A percentile compares a stretch with the other conserved stretches of the same genome.
Evolutionary conservation across 2,329 filamentous ascomycete genomes (phyloP).

Genomic region (Nothophoma quercina): DNA sequence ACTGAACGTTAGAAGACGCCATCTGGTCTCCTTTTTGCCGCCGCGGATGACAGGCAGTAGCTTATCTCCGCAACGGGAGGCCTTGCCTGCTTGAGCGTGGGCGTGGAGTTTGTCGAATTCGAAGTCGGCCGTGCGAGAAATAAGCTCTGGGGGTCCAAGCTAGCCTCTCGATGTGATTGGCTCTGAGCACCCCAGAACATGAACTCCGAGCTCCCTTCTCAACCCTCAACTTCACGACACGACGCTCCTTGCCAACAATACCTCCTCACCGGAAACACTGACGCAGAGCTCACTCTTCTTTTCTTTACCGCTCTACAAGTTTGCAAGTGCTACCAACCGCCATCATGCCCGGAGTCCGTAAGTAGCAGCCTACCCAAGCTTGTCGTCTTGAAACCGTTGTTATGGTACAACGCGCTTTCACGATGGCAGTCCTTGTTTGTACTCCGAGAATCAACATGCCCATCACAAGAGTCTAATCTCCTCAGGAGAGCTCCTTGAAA

Average conservation of each 20-base stretch:
- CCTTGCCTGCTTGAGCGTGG: constrained; percentile 2
- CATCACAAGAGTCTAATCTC: not conserved
- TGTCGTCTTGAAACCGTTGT: constrained; percentile 4
- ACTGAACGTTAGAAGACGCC: not conserved
- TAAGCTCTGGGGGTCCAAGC: constrained; percentile 8
- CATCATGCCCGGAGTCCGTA: constrained; percentile 52
- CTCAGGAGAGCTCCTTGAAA: not conserved
- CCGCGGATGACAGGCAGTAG: not conserved
- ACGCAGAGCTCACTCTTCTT: not conserved
- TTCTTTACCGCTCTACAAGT: not conserved
- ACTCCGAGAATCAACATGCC: not conserved
- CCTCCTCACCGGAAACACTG: no score
- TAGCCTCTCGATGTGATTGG: constrained; percentile 6
- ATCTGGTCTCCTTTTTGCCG: not conserved
- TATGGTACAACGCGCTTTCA: not conserved
- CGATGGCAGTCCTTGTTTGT: not conserved
- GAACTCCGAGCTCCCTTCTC: constrained; percentile 8
- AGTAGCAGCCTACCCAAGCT: constrained; percentile 26
- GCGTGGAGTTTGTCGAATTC: constrained; percentile 8
- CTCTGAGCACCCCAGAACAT: constrained; percentile 1
- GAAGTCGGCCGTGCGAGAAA: constrained; percentile 4
- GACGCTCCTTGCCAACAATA: not conserved
- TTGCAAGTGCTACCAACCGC: not conserved
- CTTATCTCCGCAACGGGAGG: constrained; percentile 12
- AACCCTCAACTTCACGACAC: constrained; percentile 9